Conservation (phyloP, 805 yeast genomes). For the Kodamaea nitidulidarum region DNA sequence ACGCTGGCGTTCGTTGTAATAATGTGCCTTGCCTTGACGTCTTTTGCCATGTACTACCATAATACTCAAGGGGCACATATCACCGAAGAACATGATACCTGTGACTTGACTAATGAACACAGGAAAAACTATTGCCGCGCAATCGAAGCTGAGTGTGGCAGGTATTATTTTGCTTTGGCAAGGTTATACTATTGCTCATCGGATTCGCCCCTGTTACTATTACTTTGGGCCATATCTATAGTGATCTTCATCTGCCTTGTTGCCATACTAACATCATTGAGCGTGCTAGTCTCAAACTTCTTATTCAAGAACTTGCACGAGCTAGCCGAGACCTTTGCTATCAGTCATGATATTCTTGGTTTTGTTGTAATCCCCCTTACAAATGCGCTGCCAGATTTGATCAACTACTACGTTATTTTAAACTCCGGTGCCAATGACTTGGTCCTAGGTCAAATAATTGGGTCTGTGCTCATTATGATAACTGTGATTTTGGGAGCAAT, state of each 20-base stretch:
- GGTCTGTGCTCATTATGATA: slow-evolving; percentile 31
- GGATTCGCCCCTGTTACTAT: slow-evolving; percentile 13
- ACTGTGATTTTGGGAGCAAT: slow-evolving; percentile 35
- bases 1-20: not conserved
- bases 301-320: slow-evolving; percentile 28
- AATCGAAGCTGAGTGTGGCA: slow-evolving; percentile 19
- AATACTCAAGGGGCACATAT: not conserved
- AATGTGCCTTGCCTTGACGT: not conserved
- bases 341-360: slow-evolving; percentile 29
- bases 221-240: slow-evolving; percentile 12
- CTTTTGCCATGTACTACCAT: not conserved
- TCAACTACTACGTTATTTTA: slow-evolving; percentile 31
- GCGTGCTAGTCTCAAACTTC: slow-evolving; percentile 33
- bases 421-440: slow-evolving; percentile 26
- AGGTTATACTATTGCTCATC: slow-evolving; percentile 26
- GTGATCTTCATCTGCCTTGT: slow-evolving; percentile 11
- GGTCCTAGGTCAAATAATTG: slow-evolving; percentile 36
- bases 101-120: not conserved
- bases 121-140: slow-evolving; percentile 14
- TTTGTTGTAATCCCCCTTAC: slow-evolving; percentile 33
- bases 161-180: slow-evolving; percentile 25
- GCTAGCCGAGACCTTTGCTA: slow-evolving; percentile 19
- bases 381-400: slow-evolving; percentile 36
- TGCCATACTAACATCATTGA: slow-evolving; percentile 21
- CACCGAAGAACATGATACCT: not conserved